Percentiles rank a stretch among this genome's conserved stretches.
Conservation (phyloP, 2,329 filamentous ascomycete genomes). For the Huntiella savannae region DNA sequence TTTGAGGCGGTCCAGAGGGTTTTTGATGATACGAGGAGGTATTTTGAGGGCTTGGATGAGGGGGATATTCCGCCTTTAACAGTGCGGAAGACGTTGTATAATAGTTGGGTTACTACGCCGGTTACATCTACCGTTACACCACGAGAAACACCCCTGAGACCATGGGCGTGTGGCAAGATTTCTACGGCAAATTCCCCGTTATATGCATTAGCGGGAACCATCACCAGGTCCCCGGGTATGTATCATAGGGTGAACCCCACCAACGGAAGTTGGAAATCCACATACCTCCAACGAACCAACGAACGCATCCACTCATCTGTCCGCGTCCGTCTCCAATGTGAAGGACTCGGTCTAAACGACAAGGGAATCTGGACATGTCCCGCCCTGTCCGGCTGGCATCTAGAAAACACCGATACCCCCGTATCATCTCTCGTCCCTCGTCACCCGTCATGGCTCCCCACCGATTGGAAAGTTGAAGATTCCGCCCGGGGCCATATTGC, state of each 20-base stretch:
- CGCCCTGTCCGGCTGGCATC: constrained; percentile 26
- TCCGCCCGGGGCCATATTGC: constrained; percentile 11
- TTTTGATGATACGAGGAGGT: constrained; percentile 13
- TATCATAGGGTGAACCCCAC: constrained; percentile 27
- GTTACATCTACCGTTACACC: background rate
- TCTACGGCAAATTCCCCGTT: constrained; percentile 21
- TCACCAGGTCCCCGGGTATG: constrained; percentile 27
- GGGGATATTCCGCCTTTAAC: constrained; percentile 29
- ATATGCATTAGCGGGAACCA: constrained; percentile 26
- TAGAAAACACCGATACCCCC: constrained; percentile 13
- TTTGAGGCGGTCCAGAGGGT: constrained; percentile 18
- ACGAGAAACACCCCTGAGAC: constrained; percentile 17
- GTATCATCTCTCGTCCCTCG: background rate
- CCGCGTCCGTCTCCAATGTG: constrained; percentile 30
- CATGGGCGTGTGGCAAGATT: constrained; percentile 29
- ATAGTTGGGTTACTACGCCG: background rate
- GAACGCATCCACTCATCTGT: constrained; percentile 36
- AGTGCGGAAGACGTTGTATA: constrained; percentile 18
- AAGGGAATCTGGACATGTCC: constrained; percentile 26
- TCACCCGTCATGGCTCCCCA: constrained; percentile 3
- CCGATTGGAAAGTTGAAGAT: constrained; percentile 11
- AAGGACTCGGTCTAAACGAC: constrained; percentile 32
- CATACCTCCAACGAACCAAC: constrained; percentile 31
- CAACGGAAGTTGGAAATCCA: constrained; percentile 19
- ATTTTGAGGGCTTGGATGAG: constrained; percentile 21